Evolutionary conservation across 2,329 filamentous ascomycete genomes (phyloP).

Genomic region (Colletotrichum sp.): DNA sequence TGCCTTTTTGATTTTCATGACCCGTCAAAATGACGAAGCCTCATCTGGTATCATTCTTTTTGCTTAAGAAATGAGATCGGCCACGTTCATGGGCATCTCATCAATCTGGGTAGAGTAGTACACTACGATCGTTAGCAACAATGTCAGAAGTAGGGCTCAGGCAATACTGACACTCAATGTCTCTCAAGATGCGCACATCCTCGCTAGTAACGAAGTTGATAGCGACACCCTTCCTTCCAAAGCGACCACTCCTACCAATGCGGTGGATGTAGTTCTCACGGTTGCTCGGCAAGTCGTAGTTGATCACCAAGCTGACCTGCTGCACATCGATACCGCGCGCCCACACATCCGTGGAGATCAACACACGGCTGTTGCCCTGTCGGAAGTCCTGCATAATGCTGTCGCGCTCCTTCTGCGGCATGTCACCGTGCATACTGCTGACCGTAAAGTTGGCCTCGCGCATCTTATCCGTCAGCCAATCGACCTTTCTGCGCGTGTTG

Average conservation of each 20-base stretch:
- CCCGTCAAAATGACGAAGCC: neutral
- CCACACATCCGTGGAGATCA: conserved; percentile 98
- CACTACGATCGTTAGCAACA: conserved; percentile 59
- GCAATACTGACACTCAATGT: conserved; percentile 83
- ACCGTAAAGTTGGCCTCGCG: conserved; percentile 98
- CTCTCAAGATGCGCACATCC: conserved; percentile 94
- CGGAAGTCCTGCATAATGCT: conserved; percentile 99
- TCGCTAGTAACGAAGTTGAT: conserved; percentile 99
- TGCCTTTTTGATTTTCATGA: neutral
- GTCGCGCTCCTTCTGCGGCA: conserved; percentile 98
- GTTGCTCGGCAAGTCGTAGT: conserved; percentile 97
- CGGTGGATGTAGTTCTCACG: conserved; percentile 99
- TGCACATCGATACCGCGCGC: conserved; percentile 98
- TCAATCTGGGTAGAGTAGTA: conserved; percentile 98
- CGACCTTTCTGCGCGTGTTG: conserved; percentile 98
- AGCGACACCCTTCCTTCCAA: conserved; percentile 96
- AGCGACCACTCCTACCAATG: conserved; percentile 93
- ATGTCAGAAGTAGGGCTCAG: no score
- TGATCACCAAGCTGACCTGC: conserved; percentile 97
- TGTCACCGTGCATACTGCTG: conserved; percentile 98
- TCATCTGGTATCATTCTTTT: neutral
- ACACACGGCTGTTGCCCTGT: conserved; percentile 91
- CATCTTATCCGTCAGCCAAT: conserved; percentile 99
- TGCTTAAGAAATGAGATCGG: conserved; percentile 59
- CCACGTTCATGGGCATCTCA: conserved; percentile 98